A percentile compares a stretch with the other conserved stretches of the same genome.
phyloP scores from a whole-genome alignment of 2,329 filamentous ascomycete genomes.

The Alternaria consortialis region DNA sequence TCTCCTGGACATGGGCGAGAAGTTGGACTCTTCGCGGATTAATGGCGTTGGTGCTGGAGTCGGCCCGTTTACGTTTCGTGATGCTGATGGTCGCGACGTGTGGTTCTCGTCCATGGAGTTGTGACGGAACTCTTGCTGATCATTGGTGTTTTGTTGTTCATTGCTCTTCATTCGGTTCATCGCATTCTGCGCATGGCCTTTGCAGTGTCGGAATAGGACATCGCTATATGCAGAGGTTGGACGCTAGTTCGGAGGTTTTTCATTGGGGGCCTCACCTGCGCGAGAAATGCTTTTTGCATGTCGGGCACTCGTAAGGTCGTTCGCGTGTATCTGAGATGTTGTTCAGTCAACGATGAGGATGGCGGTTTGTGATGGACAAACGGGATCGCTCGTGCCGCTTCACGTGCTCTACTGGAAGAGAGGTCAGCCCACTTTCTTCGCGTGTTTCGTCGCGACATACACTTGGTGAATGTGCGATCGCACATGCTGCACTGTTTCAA shows the following conservation, averaged over 20 bases:
- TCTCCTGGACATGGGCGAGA: slow-evolving; percentile 39
- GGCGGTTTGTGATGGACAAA: slow-evolving; percentile 43
- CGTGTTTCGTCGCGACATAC: slow-evolving; percentile 8
- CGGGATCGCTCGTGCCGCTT: slow-evolving; percentile 65
- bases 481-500: slow-evolving; percentile 56
- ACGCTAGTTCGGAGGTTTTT: slow-evolving; percentile 19
- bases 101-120: slow-evolving; percentile 29
- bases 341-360: slow-evolving; percentile 30
- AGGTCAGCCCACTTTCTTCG: slow-evolving; percentile 12
- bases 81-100: slow-evolving; percentile 22
- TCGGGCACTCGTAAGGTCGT: slow-evolving; percentile 63
- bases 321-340: slow-evolving; percentile 60
- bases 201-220: slow-evolving; percentile 62
- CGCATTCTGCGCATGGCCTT: slow-evolving; percentile 58
- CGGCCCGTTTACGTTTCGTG: slow-evolving; percentile 29
- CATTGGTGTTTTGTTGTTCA: slow-evolving; percentile 39
- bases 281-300: slow-evolving; percentile 64
- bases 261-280: slow-evolving; percentile 55
- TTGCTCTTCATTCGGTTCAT: slow-evolving; percentile 47
- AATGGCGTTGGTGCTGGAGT: slow-evolving; percentile 32
- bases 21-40: slow-evolving; percentile 33
- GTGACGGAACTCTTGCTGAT: slow-evolving; percentile 29
- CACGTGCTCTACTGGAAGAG: slow-evolving; percentile 55
- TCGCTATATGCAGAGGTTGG: slow-evolving; percentile 51
- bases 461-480: slow-evolving; percentile 64